These are phyloP conservation scores for Talaromyces funiculosus DNA, from an alignment of 2,329 filamentous ascomycete species.

Conservation along the genomic window DNA sequence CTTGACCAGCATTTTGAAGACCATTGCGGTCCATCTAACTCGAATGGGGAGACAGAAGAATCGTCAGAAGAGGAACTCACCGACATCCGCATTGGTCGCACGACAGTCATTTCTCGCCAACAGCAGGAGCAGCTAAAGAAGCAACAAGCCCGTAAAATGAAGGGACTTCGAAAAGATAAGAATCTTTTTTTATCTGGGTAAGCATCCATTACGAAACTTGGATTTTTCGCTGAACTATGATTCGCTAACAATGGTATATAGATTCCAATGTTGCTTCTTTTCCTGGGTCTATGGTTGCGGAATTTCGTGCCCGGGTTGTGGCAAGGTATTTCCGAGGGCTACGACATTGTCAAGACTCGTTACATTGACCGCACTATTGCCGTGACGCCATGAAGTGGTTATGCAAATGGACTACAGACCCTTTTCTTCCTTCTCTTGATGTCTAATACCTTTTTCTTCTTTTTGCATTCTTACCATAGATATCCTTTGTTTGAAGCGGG, in stretches of 20 bases:
- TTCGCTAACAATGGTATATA: slow-evolving; percentile 16
- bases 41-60: slow-evolving; percentile 9
- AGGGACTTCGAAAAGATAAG: slow-evolving; percentile 44
- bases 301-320: slow-evolving; percentile 40
- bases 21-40: slow-evolving; percentile 23
- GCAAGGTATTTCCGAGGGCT: slow-evolving; percentile 33
- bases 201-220: slow-evolving; percentile 20
- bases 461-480: not conserved
- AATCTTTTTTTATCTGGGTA: slow-evolving; percentile 54
- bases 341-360: slow-evolving; percentile 35
- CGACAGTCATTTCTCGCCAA: slow-evolving; percentile 36
- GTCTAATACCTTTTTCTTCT: not conserved
- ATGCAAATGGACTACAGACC: not conserved
- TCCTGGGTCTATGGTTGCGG: slow-evolving; percentile 42
- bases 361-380: slow-evolving; percentile 21
- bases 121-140: slow-evolving; percentile 44
- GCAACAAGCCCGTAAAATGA: slow-evolving; percentile 45
- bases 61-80: slow-evolving; percentile 28
- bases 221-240: not conserved
- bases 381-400: slow-evolving; percentile 15
- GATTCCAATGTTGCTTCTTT: slow-evolving; percentile 45
- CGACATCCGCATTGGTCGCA: slow-evolving; percentile 40
- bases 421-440: not conserved
- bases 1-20: slow-evolving; percentile 42
- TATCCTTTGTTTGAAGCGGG: slow-evolving; percentile 3